Evolutionary conservation across 495 filamentous ascomycete species (phyloP).

Genomic region (Hypoxylon lenormandii): DNA sequence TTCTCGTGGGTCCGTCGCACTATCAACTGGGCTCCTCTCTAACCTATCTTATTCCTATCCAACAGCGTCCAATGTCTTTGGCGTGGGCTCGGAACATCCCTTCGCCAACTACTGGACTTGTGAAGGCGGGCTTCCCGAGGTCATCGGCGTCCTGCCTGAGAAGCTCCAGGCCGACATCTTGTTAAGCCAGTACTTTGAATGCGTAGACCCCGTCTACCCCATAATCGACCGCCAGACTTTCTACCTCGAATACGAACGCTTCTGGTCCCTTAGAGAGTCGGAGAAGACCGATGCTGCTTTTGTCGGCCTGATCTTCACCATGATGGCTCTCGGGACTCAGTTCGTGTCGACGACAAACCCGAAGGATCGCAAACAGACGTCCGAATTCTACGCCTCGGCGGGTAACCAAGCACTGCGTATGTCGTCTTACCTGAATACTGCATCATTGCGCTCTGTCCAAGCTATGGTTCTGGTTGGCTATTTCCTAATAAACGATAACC

Average conservation of each 20-base stretch:
- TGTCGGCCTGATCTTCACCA: slow-evolving; percentile 73
- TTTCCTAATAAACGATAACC: slow-evolving; percentile 82
- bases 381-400: slow-evolving; percentile 80
- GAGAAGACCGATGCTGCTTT: slow-evolving; percentile 72
- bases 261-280: slow-evolving; percentile 67
- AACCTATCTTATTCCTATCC: slow-evolving; percentile 74
- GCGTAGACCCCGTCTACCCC: slow-evolving; percentile 79
- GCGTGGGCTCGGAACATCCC: slow-evolving; percentile 72
- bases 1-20: slow-evolving; percentile 58
- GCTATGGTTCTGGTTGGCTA: slow-evolving; percentile 80
- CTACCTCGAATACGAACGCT: slow-evolving; percentile 75
- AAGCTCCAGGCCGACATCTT: slow-evolving; percentile 79
- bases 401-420: slow-evolving; percentile 76
- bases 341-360: slow-evolving; percentile 71
- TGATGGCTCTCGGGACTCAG: slow-evolving; percentile 78
- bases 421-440: slow-evolving; percentile 74
- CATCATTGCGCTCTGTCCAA: slow-evolving; percentile 74
- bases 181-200: slow-evolving; percentile 75
- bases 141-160: slow-evolving; percentile 74
- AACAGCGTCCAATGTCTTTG: slow-evolving; percentile 74
- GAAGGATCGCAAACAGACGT: slow-evolving; percentile 71
- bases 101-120: slow-evolving; percentile 84
- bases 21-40: slow-evolving; percentile 71
- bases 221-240: slow-evolving; percentile 75
- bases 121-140: slow-evolving; percentile 75